phyloP scores from a whole-genome alignment of 2,329 filamentous ascomycete species.

The Xylaria sp. region DNA sequence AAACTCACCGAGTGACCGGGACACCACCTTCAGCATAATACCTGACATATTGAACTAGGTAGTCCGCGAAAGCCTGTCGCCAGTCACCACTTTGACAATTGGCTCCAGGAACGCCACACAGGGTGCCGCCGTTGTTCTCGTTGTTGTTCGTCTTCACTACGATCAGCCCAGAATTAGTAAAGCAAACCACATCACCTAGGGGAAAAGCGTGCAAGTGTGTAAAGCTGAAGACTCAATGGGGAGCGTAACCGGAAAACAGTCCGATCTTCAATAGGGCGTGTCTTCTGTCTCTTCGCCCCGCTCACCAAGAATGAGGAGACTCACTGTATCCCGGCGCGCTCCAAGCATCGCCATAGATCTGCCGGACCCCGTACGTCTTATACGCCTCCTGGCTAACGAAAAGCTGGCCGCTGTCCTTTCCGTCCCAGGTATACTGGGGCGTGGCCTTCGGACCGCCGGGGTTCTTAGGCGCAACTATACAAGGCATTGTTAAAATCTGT shows the following conservation, averaged over 20 bases:
- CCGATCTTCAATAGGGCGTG: too few relatives aligned
- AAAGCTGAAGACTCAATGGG: not conserved
- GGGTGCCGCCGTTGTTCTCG: constrained; percentile 50
- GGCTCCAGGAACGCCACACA: constrained; percentile 51
- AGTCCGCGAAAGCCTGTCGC: constrained; percentile 56
- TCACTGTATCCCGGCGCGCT: constrained; percentile 50
- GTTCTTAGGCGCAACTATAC: constrained; percentile 51
- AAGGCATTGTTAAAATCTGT: not conserved
- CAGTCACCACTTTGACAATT: constrained; percentile 50
- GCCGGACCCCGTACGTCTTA: constrained; percentile 48
- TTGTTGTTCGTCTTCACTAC: constrained; percentile 54
- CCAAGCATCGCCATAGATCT: constrained; percentile 55
- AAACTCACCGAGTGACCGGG: constrained; percentile 40
- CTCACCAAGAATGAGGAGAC: not conserved
- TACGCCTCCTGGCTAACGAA: constrained; percentile 58
- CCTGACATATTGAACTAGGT: constrained; percentile 55
- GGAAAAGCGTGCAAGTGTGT: not conserved
- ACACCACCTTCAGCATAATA: constrained; percentile 52
- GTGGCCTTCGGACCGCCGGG: constrained; percentile 50
- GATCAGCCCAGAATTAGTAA: not conserved
- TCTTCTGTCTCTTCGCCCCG: too few relatives aligned
- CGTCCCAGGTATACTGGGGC: constrained; percentile 55
- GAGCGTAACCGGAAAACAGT: too few relatives aligned
- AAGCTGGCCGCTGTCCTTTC: constrained; percentile 57
- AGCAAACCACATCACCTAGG: not conserved